Percentiles rank a stretch among this genome's conserved stretches.
These are phyloP conservation scores for Saccharum officinarum DNA, from an alignment of 176 grass and related monocot genomes.

Conservation along the genomic window DNA sequence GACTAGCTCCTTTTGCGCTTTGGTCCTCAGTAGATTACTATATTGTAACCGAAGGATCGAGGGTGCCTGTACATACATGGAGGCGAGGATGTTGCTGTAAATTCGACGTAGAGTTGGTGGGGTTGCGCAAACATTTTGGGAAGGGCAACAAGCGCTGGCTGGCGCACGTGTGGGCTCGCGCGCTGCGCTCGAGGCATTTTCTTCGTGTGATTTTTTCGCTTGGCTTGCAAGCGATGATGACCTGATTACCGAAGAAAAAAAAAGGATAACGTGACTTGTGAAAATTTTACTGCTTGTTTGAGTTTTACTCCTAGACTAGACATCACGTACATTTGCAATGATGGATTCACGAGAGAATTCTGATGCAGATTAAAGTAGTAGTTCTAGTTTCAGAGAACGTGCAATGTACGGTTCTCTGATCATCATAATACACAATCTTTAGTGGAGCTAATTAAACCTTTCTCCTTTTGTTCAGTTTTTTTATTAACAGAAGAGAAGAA, in stretches of 20 bases:
- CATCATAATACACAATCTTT: neutral
- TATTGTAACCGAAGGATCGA: neutral
- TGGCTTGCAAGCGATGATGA: conserved; percentile 34
- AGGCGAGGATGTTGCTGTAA: conserved; percentile 41
- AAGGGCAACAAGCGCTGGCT: neutral
- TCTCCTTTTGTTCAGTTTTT: neutral
- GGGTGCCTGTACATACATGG: conserved; percentile 36
- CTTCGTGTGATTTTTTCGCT: conserved; percentile 17
- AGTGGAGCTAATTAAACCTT: neutral
- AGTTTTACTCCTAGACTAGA: neutral
- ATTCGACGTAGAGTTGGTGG: conserved; percentile 42
- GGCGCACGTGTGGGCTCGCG: neutral
- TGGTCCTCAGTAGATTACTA: neutral
- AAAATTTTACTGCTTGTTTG: neutral
- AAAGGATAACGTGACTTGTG: conserved; percentile 14
- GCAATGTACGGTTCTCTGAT: neutral
- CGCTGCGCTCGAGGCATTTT: neutral
- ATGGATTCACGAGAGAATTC: neutral
- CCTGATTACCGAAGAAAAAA: conserved; percentile 1
- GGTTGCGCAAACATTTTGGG: conserved; percentile 45
- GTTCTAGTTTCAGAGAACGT: neutral
- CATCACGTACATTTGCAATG: neutral
- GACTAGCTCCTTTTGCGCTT: neutral
- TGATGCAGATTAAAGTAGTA: neutral
- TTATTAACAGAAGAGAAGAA: neutral